Evolutionary conservation across 2,329 filamentous ascomycete genomes (phyloP).

Genomic region (Spiromastix sp.): DNA sequence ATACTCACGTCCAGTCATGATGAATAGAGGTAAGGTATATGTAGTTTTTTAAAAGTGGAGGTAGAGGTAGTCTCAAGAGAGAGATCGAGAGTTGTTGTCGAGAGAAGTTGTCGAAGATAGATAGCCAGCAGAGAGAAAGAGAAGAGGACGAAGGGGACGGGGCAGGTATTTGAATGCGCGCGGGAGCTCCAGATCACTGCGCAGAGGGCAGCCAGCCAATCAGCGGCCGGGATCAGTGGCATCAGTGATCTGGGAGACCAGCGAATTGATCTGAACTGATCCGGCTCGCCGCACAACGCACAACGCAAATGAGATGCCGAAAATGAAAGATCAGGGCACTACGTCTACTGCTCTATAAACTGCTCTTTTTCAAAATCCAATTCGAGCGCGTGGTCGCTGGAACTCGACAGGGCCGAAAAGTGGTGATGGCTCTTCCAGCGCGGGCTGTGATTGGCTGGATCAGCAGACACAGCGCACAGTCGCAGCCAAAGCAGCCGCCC

Average conservation of each 20-base stretch:
- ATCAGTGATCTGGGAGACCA: conserved; percentile 24
- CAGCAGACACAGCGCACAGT: conserved; percentile 26
- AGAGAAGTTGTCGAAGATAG: conserved; percentile 15
- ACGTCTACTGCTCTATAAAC: background rate
- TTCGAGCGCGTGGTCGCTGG: too few relatives aligned
- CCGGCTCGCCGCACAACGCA: conserved; percentile 11
- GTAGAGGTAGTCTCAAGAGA: conserved; percentile 15
- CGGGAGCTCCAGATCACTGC: too few relatives aligned
- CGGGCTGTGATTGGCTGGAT: conserved; percentile 24
- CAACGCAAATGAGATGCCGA: conserved; percentile 1
- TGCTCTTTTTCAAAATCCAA: background rate
- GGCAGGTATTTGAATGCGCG: conserved; percentile 31
- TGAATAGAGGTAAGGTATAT: conserved; percentile 31
- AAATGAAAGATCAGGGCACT: background rate
- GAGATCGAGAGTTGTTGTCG: conserved; percentile 13
- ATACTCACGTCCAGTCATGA: conserved; percentile 50
- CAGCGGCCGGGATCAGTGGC: background rate
- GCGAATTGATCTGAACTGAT: conserved; percentile 17
- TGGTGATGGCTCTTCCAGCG: conserved; percentile 22
- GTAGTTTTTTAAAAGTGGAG: conserved; percentile 18
- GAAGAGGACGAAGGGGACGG: conserved; percentile 15
- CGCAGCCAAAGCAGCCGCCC: conserved; percentile 7
- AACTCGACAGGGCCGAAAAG: conserved; percentile 7
- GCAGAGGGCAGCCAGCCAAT: conserved; percentile 11
- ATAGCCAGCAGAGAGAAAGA: conserved; percentile 15